These are phyloP conservation scores for Sclerotinia spermophila DNA, from an alignment of 2,329 filamentous ascomycete species.

Conservation along the genomic window DNA sequence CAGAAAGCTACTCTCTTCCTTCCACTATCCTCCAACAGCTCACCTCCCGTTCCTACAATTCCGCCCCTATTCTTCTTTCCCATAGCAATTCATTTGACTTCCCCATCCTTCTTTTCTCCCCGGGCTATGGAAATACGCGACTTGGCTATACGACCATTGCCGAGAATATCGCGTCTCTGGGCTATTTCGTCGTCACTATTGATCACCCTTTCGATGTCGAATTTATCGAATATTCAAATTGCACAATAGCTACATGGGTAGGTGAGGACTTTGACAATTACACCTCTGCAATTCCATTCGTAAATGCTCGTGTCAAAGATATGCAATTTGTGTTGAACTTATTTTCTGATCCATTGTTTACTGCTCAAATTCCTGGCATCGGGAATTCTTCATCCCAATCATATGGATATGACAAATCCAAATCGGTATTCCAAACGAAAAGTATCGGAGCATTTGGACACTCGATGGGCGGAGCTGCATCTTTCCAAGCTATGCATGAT, in stretches of 20 bases:
- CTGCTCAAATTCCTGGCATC: neutral
- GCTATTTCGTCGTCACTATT: constrained; percentile 38
- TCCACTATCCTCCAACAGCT: neutral
- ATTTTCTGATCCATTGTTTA: constrained; percentile 16
- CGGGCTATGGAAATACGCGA: constrained; percentile 33
- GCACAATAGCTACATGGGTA: constrained; percentile 18
- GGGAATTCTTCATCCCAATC: neutral
- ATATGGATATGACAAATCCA: neutral
- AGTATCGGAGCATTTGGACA: constrained; percentile 37
- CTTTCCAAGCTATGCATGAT: constrained; percentile 35
- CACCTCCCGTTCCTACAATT: constrained; percentile 3
- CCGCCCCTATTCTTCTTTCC: constrained; percentile 1
- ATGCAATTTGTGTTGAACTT: constrained; percentile 31
- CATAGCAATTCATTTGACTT: constrained; percentile 7
- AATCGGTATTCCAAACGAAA: neutral
- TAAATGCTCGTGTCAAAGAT: constrained; percentile 27
- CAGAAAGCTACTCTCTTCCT: constrained; percentile 8
- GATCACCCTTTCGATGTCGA: constrained; percentile 40
- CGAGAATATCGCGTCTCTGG: constrained; percentile 37
- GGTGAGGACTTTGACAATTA: constrained; percentile 23
- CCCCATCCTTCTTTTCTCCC: constrained; percentile 38
- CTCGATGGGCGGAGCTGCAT: constrained; percentile 38
- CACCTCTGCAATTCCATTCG: constrained; percentile 19
- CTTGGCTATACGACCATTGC: constrained; percentile 36
- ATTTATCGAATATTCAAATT: constrained; percentile 38